phyloP scores from a whole-genome alignment of 495 filamentous ascomycete species.

The Penicillium canariense region DNA sequence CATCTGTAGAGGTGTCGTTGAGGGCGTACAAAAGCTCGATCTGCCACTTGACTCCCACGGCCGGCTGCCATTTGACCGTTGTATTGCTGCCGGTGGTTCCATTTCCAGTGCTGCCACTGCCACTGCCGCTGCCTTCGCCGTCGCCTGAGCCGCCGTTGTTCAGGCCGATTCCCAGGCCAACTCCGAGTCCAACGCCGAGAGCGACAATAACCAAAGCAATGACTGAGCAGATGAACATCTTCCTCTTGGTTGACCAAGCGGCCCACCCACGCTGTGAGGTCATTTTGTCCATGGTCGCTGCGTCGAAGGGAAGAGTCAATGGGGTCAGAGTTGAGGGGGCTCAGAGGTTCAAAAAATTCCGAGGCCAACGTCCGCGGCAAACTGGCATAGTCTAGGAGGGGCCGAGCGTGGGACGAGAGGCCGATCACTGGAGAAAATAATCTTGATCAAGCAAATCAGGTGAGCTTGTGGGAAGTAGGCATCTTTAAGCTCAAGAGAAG shows the following conservation, averaged over 20 bases:
- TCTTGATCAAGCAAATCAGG: constrained; percentile 10
- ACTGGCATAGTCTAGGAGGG: neutral
- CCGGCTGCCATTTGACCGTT: constrained; percentile 46
- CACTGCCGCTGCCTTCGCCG: constrained; percentile 11
- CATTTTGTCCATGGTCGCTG: neutral
- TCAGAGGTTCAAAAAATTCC: neutral
- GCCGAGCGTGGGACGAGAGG: neutral
- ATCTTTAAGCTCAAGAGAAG: constrained; percentile 15
- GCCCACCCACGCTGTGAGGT: constrained; percentile 27
- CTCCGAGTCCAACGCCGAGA: constrained; percentile 50
- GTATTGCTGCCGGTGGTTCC: constrained; percentile 28
- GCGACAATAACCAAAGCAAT: constrained; percentile 41
- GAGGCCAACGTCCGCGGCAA: neutral
- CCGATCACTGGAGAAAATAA: constrained; percentile 5
- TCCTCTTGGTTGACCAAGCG: constrained; percentile 41
- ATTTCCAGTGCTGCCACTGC: constrained; percentile 14
- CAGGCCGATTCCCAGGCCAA: constrained; percentile 51
- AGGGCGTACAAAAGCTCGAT: constrained; percentile 48
- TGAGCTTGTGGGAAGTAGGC: constrained; percentile 5
- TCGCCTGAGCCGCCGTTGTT: constrained; percentile 17
- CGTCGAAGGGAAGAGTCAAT: neutral
- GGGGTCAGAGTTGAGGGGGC: neutral
- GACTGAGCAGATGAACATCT: constrained; percentile 28
- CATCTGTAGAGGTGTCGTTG: constrained; percentile 45
- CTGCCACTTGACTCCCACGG: constrained; percentile 53